Evolutionary conservation across 176 grass and related monocot species (phyloP).

Genomic region (Raddia distichophylla): DNA sequence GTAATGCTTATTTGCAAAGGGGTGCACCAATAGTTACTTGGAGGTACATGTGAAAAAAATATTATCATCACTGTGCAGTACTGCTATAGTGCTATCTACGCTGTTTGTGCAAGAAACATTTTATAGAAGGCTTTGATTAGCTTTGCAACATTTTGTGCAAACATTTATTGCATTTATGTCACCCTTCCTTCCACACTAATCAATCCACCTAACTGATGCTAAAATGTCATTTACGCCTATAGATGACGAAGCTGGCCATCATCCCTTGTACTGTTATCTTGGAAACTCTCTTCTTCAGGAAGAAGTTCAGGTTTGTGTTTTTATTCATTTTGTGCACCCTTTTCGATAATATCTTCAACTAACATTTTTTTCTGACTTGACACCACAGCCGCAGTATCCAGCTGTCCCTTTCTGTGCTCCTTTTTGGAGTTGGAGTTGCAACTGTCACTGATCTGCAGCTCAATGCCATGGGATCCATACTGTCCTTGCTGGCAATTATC

Average conservation of each 20-base stretch:
- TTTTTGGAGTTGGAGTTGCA: constrained; percentile 97
- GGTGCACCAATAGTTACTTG: constrained; percentile 31
- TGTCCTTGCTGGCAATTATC: constrained; percentile 90
- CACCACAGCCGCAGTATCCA: constrained; percentile 84
- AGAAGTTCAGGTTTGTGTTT: constrained; percentile 92
- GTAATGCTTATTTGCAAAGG: constrained; percentile 18
- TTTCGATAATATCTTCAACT: constrained; percentile 30
- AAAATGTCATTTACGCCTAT: constrained; percentile 44
- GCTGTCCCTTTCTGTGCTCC: constrained; percentile 86
- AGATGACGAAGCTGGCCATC: constrained; percentile 99
- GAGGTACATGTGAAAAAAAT: constrained; percentile 29
- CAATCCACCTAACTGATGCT: constrained; percentile 57
- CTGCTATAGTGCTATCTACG: constrained; percentile 19
- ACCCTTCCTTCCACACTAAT: constrained; percentile 48
- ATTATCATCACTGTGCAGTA: constrained; percentile 24
- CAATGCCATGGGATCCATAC: constrained; percentile 85
- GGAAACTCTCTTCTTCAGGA: constrained; percentile 96
- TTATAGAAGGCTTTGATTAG: constrained; percentile 8
- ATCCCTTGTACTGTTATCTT: constrained; percentile 98
- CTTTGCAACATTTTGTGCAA: constrained; percentile 36
- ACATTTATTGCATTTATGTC: constrained; percentile 40
- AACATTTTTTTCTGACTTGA: constrained; percentile 36
- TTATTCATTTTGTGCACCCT: constrained; percentile 12
- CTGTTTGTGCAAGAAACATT: constrained; percentile 35
- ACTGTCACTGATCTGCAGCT: constrained; percentile 99